Percentiles rank a stretch among this genome's conserved stretches.
Conservation (phyloP, 495 filamentous ascomycete genomes). For the Aspergillus indologenus region DNA sequence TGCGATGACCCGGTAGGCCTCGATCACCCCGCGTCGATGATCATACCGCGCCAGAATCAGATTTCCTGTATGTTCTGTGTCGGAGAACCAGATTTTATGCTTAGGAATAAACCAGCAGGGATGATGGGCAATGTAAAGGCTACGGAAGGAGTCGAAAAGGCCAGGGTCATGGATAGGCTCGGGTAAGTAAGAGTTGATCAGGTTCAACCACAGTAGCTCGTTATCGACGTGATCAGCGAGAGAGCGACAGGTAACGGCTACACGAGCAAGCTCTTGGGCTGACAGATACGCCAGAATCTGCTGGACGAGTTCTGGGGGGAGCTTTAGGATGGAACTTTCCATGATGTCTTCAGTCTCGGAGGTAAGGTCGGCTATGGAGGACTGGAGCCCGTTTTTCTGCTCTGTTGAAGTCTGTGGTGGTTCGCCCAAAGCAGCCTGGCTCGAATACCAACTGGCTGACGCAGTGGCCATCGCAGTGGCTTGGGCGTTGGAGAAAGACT, state of each 20-base stretch:
- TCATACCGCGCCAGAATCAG: constrained; percentile 74
- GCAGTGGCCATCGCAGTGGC: constrained; percentile 16
- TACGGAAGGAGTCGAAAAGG: constrained; percentile 59
- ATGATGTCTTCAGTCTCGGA: not conserved
- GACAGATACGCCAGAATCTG: constrained; percentile 59
- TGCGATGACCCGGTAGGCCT: constrained; percentile 74
- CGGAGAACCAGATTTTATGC: constrained; percentile 82
- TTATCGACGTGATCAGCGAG: constrained; percentile 50
- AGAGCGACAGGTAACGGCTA: constrained; percentile 53
- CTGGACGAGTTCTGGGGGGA: constrained; percentile 64
- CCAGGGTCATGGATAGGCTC: constrained; percentile 42
- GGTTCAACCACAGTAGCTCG: constrained; percentile 61
- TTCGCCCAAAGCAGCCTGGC: constrained; percentile 12
- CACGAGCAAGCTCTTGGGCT: constrained; percentile 51
- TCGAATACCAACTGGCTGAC: constrained; percentile 8
- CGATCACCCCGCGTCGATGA: constrained; percentile 67
- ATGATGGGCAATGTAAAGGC: constrained; percentile 70
- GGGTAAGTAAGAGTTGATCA: constrained; percentile 62
- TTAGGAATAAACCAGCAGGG: constrained; percentile 81
- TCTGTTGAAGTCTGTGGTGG: constrained; percentile 10
- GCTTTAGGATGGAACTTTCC: constrained; percentile 34
- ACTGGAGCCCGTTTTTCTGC: constrained; percentile 9
- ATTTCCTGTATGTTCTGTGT: constrained; percentile 64
- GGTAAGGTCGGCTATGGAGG: not conserved
- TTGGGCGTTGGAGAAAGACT: not conserved